Conservation (phyloP, 2,329 filamentous ascomycete species). For the Cytospora piceae region DNA sequence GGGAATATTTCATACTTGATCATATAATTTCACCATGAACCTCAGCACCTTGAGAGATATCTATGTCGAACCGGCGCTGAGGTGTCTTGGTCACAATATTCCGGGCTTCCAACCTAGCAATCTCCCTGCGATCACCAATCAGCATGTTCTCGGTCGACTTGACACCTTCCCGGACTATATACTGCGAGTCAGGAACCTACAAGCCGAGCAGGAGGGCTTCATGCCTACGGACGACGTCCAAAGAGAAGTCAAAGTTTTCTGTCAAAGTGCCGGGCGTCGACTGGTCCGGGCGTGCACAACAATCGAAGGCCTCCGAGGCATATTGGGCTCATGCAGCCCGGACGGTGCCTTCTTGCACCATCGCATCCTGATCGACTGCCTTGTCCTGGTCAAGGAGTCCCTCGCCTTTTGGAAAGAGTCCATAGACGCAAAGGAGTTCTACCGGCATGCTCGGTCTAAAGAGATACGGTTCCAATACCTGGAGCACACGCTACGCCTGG, state of each 20-base stretch:
- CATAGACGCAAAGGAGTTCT: slow-evolving; percentile 21
- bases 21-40: slow-evolving; percentile 18
- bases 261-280: slow-evolving; percentile 21
- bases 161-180: slow-evolving; percentile 14
- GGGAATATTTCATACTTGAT: neutral
- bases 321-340: neutral
- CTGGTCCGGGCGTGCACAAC: slow-evolving; percentile 19
- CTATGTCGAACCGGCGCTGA: slow-evolving; percentile 21
- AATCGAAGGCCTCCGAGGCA: slow-evolving; percentile 9
- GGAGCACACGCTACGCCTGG: slow-evolving; percentile 14
- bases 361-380: slow-evolving; percentile 12
- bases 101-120: neutral
- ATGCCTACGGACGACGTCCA: slow-evolving; percentile 11
- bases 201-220: slow-evolving; percentile 18
- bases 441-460: slow-evolving; percentile 13
- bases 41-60: slow-evolving; percentile 24
- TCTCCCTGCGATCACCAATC: slow-evolving; percentile 14
- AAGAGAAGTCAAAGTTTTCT: slow-evolving; percentile 19
- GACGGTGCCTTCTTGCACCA: slow-evolving; percentile 17
- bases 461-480: slow-evolving; percentile 23
- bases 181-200: slow-evolving; percentile 11
- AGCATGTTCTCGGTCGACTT: slow-evolving; percentile 18
- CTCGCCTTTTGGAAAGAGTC: slow-evolving; percentile 26
- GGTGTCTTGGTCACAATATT: slow-evolving; percentile 9
- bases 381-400: slow-evolving; percentile 20